These are phyloP conservation scores for Sporothrix phasma DNA, from an alignment of 2,329 filamentous ascomycete species.

Conservation along the genomic window DNA sequence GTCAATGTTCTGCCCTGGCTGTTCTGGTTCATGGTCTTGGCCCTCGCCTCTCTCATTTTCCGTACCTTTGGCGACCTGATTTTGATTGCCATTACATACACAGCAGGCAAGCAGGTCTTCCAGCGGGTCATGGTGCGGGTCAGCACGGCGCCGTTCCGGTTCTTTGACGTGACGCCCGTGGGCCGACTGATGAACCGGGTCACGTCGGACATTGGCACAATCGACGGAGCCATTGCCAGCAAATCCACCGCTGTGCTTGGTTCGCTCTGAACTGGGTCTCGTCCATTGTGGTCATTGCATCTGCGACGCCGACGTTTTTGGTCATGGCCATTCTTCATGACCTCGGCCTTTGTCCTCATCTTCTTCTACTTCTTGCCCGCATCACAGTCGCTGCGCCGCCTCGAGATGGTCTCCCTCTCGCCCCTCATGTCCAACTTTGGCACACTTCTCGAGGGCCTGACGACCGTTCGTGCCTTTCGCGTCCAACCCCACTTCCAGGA, in stretches of 20 bases:
- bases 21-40: constrained; percentile 57
- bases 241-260: constrained; percentile 63
- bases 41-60: constrained; percentile 47
- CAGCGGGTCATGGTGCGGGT: constrained; percentile 61
- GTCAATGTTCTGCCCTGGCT: constrained; percentile 66
- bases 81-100: constrained; percentile 68
- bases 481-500: constrained; percentile 72
- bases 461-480: constrained; percentile 75
- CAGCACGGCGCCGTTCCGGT: constrained; percentile 73
- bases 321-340: constrained; percentile 59
- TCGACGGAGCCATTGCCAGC: constrained; percentile 77
- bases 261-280: constrained; percentile 61
- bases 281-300: constrained; percentile 67
- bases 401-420: constrained; percentile 83
- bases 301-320: constrained; percentile 68
- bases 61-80: constrained; percentile 54
- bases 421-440: constrained; percentile 91
- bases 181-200: constrained; percentile 87
- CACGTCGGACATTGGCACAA: constrained; percentile 79
- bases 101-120: constrained; percentile 68
- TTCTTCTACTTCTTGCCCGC: constrained; percentile 72
- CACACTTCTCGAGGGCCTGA: constrained; percentile 72
- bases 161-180: constrained; percentile 83
- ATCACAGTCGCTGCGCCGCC: constrained; percentile 69
- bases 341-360: constrained; percentile 57